These are phyloP conservation scores for Albatrellus sp. DNA, from an alignment of 1,284 basidiomycete genomes.

Conservation along the genomic window DNA sequence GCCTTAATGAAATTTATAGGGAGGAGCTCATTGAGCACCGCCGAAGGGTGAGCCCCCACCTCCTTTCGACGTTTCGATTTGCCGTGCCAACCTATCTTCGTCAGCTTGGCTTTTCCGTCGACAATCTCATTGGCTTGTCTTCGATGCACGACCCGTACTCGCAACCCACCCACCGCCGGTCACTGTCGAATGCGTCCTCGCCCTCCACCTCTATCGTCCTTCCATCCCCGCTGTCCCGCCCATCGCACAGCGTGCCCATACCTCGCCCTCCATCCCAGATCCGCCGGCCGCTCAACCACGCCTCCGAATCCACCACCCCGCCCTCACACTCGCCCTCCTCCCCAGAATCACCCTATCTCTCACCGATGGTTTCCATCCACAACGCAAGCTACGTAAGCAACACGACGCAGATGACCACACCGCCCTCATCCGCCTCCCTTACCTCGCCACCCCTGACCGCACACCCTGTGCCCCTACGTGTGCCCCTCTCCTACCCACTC, in stretches of 20 bases:
- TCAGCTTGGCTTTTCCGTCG: slow-evolving; percentile 61
- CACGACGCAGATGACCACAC: slow-evolving; percentile 51
- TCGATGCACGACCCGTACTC: slow-evolving; percentile 50
- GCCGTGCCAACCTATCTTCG: slow-evolving; percentile 2
- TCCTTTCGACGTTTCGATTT: not conserved
- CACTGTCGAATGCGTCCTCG: slow-evolving; percentile 22
- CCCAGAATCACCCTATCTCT: slow-evolving; percentile 31
- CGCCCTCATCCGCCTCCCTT: slow-evolving; percentile 45
- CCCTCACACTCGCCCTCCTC: slow-evolving; percentile 45
- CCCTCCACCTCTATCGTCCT: slow-evolving; percentile 20
- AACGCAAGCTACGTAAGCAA: slow-evolving; percentile 43
- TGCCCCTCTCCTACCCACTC: slow-evolving; percentile 49
- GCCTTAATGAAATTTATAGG: slow-evolving; percentile 69
- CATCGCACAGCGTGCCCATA: slow-evolving; percentile 43
- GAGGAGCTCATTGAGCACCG: slow-evolving; percentile 71
- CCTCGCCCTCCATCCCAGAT: slow-evolving; percentile 54
- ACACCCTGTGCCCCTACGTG: slow-evolving; percentile 17
- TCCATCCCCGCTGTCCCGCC: slow-evolving; percentile 20
- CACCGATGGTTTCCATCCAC: slow-evolving; percentile 35
- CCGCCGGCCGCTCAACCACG: slow-evolving; percentile 32
- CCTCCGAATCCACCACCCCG: slow-evolving; percentile 18
- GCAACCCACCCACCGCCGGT: slow-evolving; percentile 52
- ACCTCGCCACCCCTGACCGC: slow-evolving; percentile 21
- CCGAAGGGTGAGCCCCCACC: slow-evolving; percentile 41
- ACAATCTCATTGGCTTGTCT: slow-evolving; percentile 58